Evolutionary conservation across 2,329 filamentous ascomycete species (phyloP).

Genomic region (Colletotrichum aenigma): DNA sequence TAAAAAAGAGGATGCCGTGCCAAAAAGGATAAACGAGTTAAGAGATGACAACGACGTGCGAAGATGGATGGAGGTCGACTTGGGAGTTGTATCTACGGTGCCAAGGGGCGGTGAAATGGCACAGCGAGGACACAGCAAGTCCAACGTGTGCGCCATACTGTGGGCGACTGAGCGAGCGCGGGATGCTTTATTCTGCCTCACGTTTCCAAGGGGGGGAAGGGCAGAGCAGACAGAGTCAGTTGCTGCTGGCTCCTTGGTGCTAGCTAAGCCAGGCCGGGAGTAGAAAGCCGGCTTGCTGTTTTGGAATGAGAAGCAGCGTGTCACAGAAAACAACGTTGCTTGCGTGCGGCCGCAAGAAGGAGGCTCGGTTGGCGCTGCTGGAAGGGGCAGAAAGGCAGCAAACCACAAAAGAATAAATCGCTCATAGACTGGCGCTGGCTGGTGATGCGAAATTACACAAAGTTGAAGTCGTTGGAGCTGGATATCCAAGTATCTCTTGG

Average conservation of each 20-base stretch:
- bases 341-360: constrained; percentile 10
- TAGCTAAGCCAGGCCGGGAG: constrained; percentile 11
- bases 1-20: neutral
- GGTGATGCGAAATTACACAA: constrained; percentile 12
- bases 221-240: neutral
- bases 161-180: neutral
- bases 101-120: constrained; percentile 5
- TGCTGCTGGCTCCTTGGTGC: neutral
- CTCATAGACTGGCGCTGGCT: constrained; percentile 11
- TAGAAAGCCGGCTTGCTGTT: neutral
- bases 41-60: constrained; percentile 14
- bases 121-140: constrained; percentile 3
- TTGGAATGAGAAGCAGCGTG: constrained; percentile 11
- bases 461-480: constrained; percentile 16
- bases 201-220: neutral
- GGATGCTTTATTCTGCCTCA: neutral
- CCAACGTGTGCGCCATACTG: constrained; percentile 16
- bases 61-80: constrained; percentile 11
- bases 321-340: constrained; percentile 9
- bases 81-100: constrained; percentile 4
- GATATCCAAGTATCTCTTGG: constrained; percentile 23
- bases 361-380: neutral
- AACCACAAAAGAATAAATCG: constrained; percentile 13
- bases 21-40: neutral
- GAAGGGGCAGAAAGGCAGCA: neutral